Evolutionary conservation across 805 yeast species (phyloP).

Genomic region (Yamadazyma scolyti): DNA sequence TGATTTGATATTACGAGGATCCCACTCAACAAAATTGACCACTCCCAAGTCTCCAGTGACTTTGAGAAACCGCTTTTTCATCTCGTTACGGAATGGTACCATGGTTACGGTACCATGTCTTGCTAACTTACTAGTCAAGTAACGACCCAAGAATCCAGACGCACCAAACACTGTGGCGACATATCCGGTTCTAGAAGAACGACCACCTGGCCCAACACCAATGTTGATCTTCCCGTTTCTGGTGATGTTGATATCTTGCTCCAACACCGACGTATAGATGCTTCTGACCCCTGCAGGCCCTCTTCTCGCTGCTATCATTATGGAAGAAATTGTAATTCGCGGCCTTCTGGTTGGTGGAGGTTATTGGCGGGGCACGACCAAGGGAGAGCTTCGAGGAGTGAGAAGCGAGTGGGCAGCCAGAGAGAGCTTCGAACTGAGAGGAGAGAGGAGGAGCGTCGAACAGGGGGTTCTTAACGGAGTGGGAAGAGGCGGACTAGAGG

Average conservation of each 20-base stretch:
- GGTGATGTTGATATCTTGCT: slow-evolving; percentile 67
- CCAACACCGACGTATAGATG: slow-evolving; percentile 39
- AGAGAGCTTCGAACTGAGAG: too few relatives aligned
- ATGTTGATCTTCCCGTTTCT: slow-evolving; percentile 70
- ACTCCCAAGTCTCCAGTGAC: slow-evolving; percentile 87
- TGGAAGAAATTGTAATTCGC: too few relatives aligned
- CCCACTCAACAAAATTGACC: slow-evolving; percentile 78
- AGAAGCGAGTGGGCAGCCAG: too few relatives aligned
- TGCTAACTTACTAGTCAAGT: slow-evolving; percentile 68
- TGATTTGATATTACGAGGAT: slow-evolving; percentile 70
- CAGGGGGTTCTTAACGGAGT: too few relatives aligned
- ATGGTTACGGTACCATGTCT: slow-evolving; percentile 76
- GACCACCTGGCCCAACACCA: slow-evolving; percentile 74
- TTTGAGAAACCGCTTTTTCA: slow-evolving; percentile 72
- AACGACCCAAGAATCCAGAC: slow-evolving; percentile 73
- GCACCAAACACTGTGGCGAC: slow-evolving; percentile 89
- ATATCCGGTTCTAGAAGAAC: slow-evolving; percentile 82
- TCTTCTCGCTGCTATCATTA: too few relatives aligned
- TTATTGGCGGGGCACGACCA: too few relatives aligned
- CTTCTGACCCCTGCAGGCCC: slow-evolving; percentile 29
- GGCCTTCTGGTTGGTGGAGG: too few relatives aligned
- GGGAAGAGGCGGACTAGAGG: too few relatives aligned
- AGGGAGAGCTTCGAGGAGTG: too few relatives aligned
- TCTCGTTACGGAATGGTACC: slow-evolving; percentile 79
- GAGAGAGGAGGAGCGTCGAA: too few relatives aligned